phyloP scores from a whole-genome alignment of 176 grass and related monocot genomes.

The Avena insularis region DNA sequence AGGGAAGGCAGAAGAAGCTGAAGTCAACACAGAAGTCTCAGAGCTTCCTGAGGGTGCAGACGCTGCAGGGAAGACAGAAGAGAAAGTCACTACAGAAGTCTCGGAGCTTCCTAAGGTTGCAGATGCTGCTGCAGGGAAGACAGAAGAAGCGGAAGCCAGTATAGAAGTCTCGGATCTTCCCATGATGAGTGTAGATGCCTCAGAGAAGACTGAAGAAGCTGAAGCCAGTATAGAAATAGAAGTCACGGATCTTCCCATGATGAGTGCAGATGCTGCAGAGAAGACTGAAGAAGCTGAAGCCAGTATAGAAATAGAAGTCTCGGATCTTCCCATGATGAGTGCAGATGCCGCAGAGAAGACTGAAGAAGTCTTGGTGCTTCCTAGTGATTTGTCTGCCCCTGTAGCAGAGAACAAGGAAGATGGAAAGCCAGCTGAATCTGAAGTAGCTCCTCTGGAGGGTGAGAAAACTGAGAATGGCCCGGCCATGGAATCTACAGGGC shows the following conservation, averaged over 20 bases:
- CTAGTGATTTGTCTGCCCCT: conserved; percentile 5
- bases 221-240: neutral
- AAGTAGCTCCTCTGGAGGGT: conserved; percentile 30
- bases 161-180: no score
- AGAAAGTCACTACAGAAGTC: neutral
- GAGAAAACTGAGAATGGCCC: conserved; percentile 13
- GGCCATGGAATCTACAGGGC: neutral
- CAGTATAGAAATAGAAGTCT: no score
- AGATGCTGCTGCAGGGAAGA: conserved; percentile 27
- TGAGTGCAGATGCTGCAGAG: neutral
- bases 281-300: conserved; percentile 38
- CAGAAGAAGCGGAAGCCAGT: conserved; percentile 21
- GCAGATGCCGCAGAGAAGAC: neutral
- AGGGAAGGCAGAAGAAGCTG: neutral
- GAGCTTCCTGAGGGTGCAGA: neutral
- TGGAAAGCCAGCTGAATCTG: conserved; percentile 28
- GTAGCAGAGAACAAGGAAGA: conserved; percentile 31
- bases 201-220: conserved; percentile 15
- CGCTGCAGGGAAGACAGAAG: conserved; percentile 16
- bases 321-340: no score
- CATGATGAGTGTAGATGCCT: neutral
- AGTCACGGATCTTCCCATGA: neutral
- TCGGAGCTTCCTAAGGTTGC: neutral
- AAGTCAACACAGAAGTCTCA: neutral
- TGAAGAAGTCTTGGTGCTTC: neutral